These are phyloP conservation scores for Mortierella polycephala DNA, from an alignment of 371 early-diverging fungal species.

Conservation along the genomic window DNA sequence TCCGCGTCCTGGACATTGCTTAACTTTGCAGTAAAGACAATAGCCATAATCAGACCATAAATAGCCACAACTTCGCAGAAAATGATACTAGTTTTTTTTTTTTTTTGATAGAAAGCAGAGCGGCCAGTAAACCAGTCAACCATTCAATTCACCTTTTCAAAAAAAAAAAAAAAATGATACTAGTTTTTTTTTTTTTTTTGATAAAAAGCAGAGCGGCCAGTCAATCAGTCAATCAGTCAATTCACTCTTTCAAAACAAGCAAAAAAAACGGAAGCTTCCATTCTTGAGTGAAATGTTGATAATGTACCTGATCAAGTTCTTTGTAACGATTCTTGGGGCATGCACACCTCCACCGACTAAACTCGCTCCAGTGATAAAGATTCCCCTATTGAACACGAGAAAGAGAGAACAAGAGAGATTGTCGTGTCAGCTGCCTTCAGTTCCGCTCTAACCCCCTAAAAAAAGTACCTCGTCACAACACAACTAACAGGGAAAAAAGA, in stretches of 20 bases:
- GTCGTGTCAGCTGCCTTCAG: not conserved
- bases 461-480: not conserved
- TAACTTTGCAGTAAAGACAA: constrained; percentile 92
- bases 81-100: constrained; percentile 75
- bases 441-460: not conserved
- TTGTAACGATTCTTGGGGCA: constrained; percentile 94
- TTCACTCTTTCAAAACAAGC: not conserved
- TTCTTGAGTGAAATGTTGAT: not conserved
- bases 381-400: constrained; percentile 76
- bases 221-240: not conserved
- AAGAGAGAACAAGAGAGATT: not conserved
- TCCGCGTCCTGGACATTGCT: constrained; percentile 55
- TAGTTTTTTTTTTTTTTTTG: not conserved
- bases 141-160: not conserved
- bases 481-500: not conserved
- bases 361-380: constrained; percentile 91
- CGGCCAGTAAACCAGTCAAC: not conserved
- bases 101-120: too few relatives aligned
- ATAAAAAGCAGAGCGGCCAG: too few relatives aligned
- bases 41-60: constrained; percentile 98
- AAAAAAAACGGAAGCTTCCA: not conserved
- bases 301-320: constrained; percentile 89
- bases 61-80: constrained; percentile 99
- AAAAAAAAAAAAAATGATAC: constrained; percentile 1
- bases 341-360: constrained; percentile 94